These are phyloP conservation scores for Azolla pinnata DNA, from an alignment of 75 land plant genomes.

Conservation along the genomic window DNA sequence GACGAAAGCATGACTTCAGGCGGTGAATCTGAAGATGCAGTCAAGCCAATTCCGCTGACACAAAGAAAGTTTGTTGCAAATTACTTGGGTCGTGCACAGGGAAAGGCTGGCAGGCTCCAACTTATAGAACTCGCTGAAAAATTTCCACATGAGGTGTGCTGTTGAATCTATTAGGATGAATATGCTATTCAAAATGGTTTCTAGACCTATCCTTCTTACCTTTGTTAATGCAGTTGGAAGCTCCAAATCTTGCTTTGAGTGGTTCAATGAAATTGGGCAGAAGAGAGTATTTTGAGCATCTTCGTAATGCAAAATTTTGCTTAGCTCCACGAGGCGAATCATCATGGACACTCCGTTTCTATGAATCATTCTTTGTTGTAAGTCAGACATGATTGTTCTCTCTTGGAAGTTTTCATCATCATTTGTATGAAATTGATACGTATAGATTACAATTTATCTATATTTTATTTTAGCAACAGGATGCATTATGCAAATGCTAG, in stretches of 20 bases:
- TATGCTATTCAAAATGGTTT: not conserved
- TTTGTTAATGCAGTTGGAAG: constrained; percentile 66
- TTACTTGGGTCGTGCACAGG: constrained; percentile 81
- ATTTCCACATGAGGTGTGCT: constrained; percentile 67
- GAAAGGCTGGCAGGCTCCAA: constrained; percentile 74
- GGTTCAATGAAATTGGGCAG: constrained; percentile 73
- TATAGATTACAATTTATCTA: too few relatives aligned
- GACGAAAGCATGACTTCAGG: constrained; percentile 53
- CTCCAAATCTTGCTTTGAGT: constrained; percentile 64
- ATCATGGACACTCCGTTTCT: constrained; percentile 94
- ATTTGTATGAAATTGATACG: too few relatives aligned
- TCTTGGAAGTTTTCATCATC: too few relatives aligned
- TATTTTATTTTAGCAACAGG: too few relatives aligned
- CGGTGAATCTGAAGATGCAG: constrained; percentile 16
- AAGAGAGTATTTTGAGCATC: constrained; percentile 63
- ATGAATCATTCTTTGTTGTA: constrained; percentile 90
- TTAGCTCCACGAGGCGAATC: constrained; percentile 94
- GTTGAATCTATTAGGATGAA: not conserved
- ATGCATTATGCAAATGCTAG: too few relatives aligned
- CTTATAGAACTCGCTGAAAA: constrained; percentile 67
- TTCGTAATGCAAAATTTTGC: constrained; percentile 91
- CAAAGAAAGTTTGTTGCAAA: constrained; percentile 77
- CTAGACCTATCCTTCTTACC: not conserved
- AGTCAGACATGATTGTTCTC: too few relatives aligned
- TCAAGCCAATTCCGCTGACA: constrained; percentile 63